These are phyloP conservation scores for Austroboletus niveus DNA, from an alignment of 1,284 basidiomycete genomes.

Conservation along the genomic window DNA sequence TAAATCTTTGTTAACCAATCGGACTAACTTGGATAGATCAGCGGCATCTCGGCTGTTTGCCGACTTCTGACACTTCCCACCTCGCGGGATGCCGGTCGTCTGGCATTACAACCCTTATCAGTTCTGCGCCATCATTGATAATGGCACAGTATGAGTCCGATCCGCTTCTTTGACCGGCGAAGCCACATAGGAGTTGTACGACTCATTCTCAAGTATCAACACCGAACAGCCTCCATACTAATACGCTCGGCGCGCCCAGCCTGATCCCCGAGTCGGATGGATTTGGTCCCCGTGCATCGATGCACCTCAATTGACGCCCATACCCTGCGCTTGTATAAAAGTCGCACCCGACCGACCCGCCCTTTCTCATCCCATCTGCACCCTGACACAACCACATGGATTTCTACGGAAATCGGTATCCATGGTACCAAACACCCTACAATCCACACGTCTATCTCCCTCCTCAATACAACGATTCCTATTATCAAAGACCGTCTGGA, in stretches of 20 bases:
- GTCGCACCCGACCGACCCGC: constrained; percentile 7
- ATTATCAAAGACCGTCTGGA: constrained; percentile 9
- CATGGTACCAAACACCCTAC: constrained; percentile 28
- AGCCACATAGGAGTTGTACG: not conserved
- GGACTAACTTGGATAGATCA: not conserved
- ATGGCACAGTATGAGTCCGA: not conserved
- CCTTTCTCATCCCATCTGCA: constrained; percentile 3
- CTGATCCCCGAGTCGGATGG: constrained; percentile 6
- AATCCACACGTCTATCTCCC: constrained; percentile 35
- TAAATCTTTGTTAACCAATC: constrained; percentile 8
- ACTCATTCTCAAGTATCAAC: not conserved
- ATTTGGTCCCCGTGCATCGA: constrained; percentile 1
- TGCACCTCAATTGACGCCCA: constrained; percentile 9
- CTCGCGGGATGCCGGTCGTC: no score
- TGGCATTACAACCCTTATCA: no score
- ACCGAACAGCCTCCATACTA: not conserved
- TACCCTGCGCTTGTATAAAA: not conserved
- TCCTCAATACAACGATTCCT: constrained; percentile 15
- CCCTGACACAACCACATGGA: constrained; percentile 16
- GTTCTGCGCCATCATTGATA: no score
- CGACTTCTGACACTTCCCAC: not conserved
- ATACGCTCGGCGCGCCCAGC: not conserved
- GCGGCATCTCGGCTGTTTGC: constrained; percentile 5
- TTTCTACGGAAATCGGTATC: constrained; percentile 19
- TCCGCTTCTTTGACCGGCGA: constrained; percentile 1